Evolutionary conservation across 345 rosid species (phyloP), one percentile per base, ranked within the genome.

Genomic region (Conringia planisiliqua): DNA sequence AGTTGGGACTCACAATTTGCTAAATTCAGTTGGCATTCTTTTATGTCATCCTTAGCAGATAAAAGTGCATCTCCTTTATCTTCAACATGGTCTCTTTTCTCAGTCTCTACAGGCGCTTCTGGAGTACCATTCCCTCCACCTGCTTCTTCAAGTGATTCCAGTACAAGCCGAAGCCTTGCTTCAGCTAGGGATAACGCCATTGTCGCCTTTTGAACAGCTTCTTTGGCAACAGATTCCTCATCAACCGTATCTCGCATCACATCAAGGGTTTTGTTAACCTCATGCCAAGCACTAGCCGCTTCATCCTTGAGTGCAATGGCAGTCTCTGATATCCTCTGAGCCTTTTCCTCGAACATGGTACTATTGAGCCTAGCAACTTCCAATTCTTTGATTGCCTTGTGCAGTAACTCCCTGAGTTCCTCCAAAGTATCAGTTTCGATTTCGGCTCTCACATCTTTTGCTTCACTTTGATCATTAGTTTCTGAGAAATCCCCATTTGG

Each of bases 141-240:
- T 75, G 80, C 62, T 73, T 47, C 54, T 7, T 81, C 85, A 73
- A 82, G 66, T 24, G 97, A 85, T 47, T 93, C 98, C 33, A 80
- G 27, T 22, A 84, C 83, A 79, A 87, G 89, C 76, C 66, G 83
- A 72, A 90, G 84, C 85, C 93, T 86, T 12, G 93, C 96, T 81
- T 94, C 88, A 10, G 97, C 95, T 72, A 94, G 81, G 72, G 98
- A 91, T 68, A 94, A 86, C 2, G 88, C 85, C 97, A 90, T 86
- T 0, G 88, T 87, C 55, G 96, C 96, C 65, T 84, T 85, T 36
- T 86, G 93, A 72, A 86, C 83, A 66, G 91, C 90, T 77, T 89
- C 97, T 80, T 85, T 88, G 63, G 93, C 95, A 62, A 73, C 27
- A 64, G 51, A 79, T 80, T 91, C 97, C 69, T 90, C 88, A 62